Evolutionary conservation across 306 rosid species (phyloP).

Genomic region (Dryas drummondii): DNA sequence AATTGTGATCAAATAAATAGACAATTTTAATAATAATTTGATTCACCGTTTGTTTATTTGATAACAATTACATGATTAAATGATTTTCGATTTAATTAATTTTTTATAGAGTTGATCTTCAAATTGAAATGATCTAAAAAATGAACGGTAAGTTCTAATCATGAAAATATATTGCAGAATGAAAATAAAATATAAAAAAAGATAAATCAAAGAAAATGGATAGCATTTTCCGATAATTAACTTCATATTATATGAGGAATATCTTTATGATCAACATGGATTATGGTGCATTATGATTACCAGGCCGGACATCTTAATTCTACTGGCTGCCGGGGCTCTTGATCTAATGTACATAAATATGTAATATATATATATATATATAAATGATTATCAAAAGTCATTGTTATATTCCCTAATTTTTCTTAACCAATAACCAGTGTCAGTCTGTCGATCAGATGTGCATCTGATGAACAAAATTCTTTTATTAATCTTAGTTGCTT

Average conservation of each 20-base stretch:
- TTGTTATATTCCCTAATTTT: constrained; percentile 27
- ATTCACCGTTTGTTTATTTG: too few species aligned
- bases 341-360: constrained; percentile 34
- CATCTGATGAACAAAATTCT: constrained; percentile 27
- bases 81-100: too few species aligned
- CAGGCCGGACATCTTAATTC: constrained; percentile 26
- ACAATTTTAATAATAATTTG: too few species aligned
- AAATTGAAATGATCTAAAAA: too few species aligned
- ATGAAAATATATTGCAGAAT: too few species aligned
- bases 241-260: not conserved
- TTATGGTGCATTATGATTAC: constrained; percentile 31
- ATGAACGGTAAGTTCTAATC: too few species aligned
- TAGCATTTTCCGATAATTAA: too few species aligned
- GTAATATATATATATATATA: not conserved
- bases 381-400: constrained; percentile 21
- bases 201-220: too few species aligned
- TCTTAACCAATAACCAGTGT: constrained; percentile 43
- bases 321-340: constrained; percentile 29
- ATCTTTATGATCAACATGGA: constrained; percentile 4
- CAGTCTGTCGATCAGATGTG: constrained; percentile 35
- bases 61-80: too few species aligned
- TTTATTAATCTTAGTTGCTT: constrained; percentile 18
- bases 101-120: too few species aligned
- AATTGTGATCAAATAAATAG: too few species aligned
- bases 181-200: too few species aligned